Evolutionary conservation across 495 filamentous ascomycete species (phyloP), one percentile per base, ranked within the genome.

Genomic region (Podospora tetraspora): DNA sequence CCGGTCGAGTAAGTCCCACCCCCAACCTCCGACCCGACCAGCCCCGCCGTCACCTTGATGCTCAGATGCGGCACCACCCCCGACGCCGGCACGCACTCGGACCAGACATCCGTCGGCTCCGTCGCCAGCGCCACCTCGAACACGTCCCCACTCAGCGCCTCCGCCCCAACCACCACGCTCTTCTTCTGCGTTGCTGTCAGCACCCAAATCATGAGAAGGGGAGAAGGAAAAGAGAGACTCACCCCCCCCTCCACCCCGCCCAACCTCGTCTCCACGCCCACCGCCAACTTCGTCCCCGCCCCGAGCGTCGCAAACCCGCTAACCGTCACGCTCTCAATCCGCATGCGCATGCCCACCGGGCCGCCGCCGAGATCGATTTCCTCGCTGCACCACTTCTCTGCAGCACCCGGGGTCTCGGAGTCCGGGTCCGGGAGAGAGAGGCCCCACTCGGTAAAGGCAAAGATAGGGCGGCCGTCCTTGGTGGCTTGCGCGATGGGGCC

Each of bases 361-460:
- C 69, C 71, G 34, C 70, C 69, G 64, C 58, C 68, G 21, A 74
- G 70, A 13, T 34, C 58, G 23, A 74, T 74, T 24, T 66, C 52
- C 65, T 74, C 68, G 25, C 64, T 72, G 70, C 73, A 74, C 29
- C 64, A 74, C 71, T 72, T 73, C 52, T 57, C 62, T 3, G 57
- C 63, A 0, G 64, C 13, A 2, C 34, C 66, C 4, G 34, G 11
- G 24, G 23, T 23, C 24, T 43, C 59, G 23, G 19, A 13, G n/a
- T 62, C 65, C 4, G 27, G 10, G 12, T 69, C 68, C 29, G 65
- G 67, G 13, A 73, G 69, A 0, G 60, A 24, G 19, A 75, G 65
- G 6, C 61, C 65, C 71, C 71, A 75, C 57, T 73, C 72, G 9
- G 66, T 56, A 56, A 73, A 75, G 8, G 62, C 29, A 37, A 75